Conservation (phyloP, 352 stramenopile genomes). For the Lagenidium giganteum region DNA sequence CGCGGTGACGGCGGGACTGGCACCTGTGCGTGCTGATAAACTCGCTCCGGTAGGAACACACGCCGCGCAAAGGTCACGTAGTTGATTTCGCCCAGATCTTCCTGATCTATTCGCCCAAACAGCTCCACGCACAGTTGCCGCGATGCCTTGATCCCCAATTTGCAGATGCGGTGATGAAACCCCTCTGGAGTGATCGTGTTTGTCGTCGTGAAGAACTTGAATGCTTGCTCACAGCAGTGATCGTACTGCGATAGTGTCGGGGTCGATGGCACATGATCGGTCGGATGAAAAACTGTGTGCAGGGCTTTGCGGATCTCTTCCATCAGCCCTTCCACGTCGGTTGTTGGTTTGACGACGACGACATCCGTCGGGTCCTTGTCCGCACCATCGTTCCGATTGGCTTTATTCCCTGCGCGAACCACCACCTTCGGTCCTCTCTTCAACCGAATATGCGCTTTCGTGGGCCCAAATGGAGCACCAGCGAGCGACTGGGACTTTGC, state of each 20-base stretch:
- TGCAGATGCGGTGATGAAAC: constrained; percentile 59
- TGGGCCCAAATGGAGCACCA: too few species aligned
- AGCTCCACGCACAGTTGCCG: constrained; percentile 42
- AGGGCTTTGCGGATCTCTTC: constrained; percentile 43
- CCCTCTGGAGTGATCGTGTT: constrained; percentile 64
- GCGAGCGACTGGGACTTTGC: too few species aligned
- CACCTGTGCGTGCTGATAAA: constrained; percentile 24
- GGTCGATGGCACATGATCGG: constrained; percentile 31
- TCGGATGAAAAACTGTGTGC: constrained; percentile 37
- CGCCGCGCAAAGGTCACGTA: constrained; percentile 56
- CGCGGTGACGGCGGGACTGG: not conserved
- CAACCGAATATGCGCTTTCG: too few species aligned
- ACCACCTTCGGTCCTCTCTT: too few species aligned
- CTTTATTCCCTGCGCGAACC: too few species aligned
- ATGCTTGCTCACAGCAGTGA: constrained; percentile 60
- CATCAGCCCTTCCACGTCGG: constrained; percentile 44
- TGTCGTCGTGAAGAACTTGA: constrained; percentile 73
- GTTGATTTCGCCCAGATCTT: constrained; percentile 60
- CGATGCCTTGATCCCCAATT: constrained; percentile 46
- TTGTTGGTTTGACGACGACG: too few species aligned
- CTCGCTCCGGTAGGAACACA: constrained; percentile 40
- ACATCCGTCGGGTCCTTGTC: too few species aligned
- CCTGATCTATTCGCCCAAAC: constrained; percentile 55
- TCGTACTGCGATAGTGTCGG: constrained; percentile 36
- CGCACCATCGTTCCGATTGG: too few species aligned